These are phyloP conservation scores for Ulmus americana DNA, from an alignment of 331 rosid species.

Conservation along the genomic window DNA sequence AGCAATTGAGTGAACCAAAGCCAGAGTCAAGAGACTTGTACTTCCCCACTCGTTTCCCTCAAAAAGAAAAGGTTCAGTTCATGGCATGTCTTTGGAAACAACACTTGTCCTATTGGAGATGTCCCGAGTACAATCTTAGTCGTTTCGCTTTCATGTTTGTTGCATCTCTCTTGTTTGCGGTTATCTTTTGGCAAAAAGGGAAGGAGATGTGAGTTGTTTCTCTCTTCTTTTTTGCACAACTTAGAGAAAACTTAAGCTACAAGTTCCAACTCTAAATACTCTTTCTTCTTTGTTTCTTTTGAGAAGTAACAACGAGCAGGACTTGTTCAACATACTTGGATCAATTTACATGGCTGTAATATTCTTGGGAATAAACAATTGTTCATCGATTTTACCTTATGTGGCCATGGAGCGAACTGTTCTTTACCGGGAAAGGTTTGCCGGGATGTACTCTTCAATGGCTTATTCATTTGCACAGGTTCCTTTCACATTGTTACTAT, in stretches of 20 bases:
- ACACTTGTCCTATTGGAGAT: constrained; percentile 38
- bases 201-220: constrained; percentile 32
- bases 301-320: constrained; percentile 42
- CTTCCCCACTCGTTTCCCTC: constrained; percentile 25
- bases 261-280: not conserved
- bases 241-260: not conserved
- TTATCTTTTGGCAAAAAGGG: constrained; percentile 53
- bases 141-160: constrained; percentile 30
- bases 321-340: constrained; percentile 44
- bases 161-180: constrained; percentile 42
- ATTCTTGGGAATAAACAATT: constrained; percentile 45
- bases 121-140: constrained; percentile 39
- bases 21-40: constrained; percentile 15
- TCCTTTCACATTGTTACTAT: not conserved
- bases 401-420: constrained; percentile 47
- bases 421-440: constrained; percentile 57
- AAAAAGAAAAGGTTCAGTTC: constrained; percentile 27
- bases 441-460: constrained; percentile 60
- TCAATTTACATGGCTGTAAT: constrained; percentile 39
- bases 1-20: constrained; percentile 8
- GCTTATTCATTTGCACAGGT: constrained; percentile 65
- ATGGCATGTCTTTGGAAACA: constrained; percentile 31
- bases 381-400: constrained; percentile 35
- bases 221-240: not conserved
- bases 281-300: not conserved